phyloP scores from a whole-genome alignment of 2,329 filamentous ascomycete genomes.

The Thielaviopsis punctulata region DNA sequence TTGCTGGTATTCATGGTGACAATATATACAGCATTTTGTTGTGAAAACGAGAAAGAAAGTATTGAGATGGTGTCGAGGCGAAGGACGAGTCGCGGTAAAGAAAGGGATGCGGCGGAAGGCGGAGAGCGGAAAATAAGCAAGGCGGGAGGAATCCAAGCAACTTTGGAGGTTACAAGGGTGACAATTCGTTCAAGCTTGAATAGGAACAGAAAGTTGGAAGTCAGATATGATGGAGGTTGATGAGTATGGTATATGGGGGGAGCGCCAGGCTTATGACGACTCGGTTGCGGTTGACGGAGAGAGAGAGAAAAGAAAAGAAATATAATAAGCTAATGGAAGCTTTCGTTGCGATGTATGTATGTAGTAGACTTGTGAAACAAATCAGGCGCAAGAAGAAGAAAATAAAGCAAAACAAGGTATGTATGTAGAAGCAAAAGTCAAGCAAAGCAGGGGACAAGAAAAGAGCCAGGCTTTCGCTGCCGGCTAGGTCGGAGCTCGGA shows the following conservation, averaged over 20 bases:
- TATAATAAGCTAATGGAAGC: not conserved
- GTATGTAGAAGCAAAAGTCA: too few species aligned
- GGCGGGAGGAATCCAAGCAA: not conserved
- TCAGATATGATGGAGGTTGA: not conserved
- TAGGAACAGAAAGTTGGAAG: not conserved
- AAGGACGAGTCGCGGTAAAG: not conserved
- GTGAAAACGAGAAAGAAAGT: not conserved
- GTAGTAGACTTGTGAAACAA: not conserved
- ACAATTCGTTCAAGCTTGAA: not conserved
- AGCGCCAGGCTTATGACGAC: too few species aligned
- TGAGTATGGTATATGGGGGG: too few species aligned
- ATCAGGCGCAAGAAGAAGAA: not conserved
- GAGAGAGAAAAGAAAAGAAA: not conserved
- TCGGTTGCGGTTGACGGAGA: not conserved
- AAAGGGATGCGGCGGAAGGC: not conserved
- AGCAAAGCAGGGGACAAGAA: not conserved
- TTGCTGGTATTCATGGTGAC: conserved; percentile 6
- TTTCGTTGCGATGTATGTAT: not conserved
- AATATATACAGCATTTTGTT: conserved; percentile 10
- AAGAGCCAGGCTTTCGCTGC: not conserved
- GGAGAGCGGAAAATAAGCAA: not conserved
- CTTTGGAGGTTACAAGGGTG: too few species aligned
- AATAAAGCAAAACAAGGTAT: not conserved
- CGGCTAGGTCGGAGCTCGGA: conserved; percentile 3
- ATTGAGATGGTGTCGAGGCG: not conserved